Evolutionary conservation across 495 filamentous ascomycete genomes (phyloP).

Genomic region (Talaromyces adpressus): DNA sequence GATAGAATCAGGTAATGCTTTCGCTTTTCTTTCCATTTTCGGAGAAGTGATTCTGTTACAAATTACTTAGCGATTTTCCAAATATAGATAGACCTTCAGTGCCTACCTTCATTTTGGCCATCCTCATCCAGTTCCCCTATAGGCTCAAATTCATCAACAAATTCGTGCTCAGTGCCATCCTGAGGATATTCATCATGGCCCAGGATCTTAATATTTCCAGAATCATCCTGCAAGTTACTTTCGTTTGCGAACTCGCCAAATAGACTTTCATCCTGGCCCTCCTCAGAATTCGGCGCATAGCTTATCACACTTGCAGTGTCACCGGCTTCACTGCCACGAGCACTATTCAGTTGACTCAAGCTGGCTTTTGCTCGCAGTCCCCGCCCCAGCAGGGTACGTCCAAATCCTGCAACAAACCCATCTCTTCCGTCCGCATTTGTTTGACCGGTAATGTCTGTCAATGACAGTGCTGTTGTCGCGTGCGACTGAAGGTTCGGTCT

Average conservation of each 20-base stretch:
- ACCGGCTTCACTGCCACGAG: slow-evolving; percentile 55
- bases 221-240: slow-evolving; percentile 16
- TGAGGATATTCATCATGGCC: slow-evolving; percentile 49
- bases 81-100: neutral
- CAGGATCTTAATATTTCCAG: slow-evolving; percentile 35
- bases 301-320: slow-evolving; percentile 82
- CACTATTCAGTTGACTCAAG: slow-evolving; percentile 38
- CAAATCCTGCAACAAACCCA: neutral
- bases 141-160: slow-evolving; percentile 71
- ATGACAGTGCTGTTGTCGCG: slow-evolving; percentile 76
- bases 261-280: slow-evolving; percentile 74
- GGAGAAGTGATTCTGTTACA: slow-evolving; percentile 53
- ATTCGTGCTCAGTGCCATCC: slow-evolving; percentile 51
- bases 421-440: slow-evolving; percentile 35
- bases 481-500: slow-evolving; percentile 54
- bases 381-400: slow-evolving; percentile 3
- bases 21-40: slow-evolving; percentile 74
- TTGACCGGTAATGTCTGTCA: slow-evolving; percentile 67
- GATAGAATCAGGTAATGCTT: slow-evolving; percentile 98
- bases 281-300: slow-evolving; percentile 66
- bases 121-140: slow-evolving; percentile 57
- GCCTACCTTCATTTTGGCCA: slow-evolving; percentile 59
- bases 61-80: neutral
- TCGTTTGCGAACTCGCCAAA: slow-evolving; percentile 57
- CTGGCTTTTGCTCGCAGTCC: slow-evolving; percentile 33